A percentile compares a stretch with the other conserved stretches of the same genome.
Conservation (phyloP, 192 early-diverging fungal species). For the Backusella morwellensis region DNA sequence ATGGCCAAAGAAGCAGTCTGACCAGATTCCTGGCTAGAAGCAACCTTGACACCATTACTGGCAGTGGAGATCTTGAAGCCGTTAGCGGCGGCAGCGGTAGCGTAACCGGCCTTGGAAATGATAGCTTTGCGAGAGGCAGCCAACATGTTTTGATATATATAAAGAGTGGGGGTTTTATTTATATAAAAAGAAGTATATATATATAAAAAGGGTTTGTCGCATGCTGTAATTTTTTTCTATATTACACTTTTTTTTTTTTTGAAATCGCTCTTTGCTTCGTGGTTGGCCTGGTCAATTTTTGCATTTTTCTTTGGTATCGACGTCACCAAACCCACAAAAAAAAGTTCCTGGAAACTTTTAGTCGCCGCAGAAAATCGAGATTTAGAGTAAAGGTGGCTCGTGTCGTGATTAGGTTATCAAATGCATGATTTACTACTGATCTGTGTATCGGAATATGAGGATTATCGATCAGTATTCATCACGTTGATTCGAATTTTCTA, state of each 20-base stretch:
- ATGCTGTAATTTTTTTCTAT: not conserved
- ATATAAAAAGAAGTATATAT: not conserved
- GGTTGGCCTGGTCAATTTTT: constrained; percentile 1
- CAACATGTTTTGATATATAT: constrained; percentile 25
- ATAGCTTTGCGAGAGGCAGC: constrained; percentile 53
- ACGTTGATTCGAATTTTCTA: too few species aligned
- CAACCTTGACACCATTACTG: constrained; percentile 60
- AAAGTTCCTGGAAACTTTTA: not conserved
- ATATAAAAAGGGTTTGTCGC: not conserved
- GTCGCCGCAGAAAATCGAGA: not conserved
- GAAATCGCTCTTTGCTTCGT: not conserved
- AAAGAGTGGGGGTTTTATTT: constrained; percentile 14
- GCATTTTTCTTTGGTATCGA: not conserved
- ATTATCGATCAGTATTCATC: too few species aligned
- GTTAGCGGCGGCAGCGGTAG: constrained; percentile 41
- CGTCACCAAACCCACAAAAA: constrained; percentile 1
- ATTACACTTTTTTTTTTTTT: not conserved
- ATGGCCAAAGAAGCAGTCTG: constrained; percentile 78
- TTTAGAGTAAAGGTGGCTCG: too few species aligned
- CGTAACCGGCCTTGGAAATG: constrained; percentile 49
- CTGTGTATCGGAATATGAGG: too few species aligned
- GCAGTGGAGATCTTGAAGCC: constrained; percentile 44
- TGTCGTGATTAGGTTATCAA: too few species aligned
- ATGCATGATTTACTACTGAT: too few species aligned
- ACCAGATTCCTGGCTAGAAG: constrained; percentile 65